Percentiles rank a stretch among this genome's conserved stretches.
Evolutionary conservation across 257 asterid species (phyloP).

Genomic region (Gentiana macrophylla): DNA sequence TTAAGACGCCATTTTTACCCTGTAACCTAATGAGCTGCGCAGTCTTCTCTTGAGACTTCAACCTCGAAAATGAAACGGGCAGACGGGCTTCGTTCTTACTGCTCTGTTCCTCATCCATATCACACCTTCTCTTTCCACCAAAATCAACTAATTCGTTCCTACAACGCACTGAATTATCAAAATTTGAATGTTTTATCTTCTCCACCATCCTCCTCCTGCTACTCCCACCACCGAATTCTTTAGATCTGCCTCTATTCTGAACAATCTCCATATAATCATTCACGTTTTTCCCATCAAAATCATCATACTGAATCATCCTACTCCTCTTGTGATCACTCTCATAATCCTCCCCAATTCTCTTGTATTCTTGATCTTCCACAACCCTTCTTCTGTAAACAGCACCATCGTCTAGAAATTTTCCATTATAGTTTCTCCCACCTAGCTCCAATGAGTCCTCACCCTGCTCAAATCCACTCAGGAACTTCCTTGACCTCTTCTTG

Average conservation of each 20-base stretch:
- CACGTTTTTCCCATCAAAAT: conserved; percentile 41
- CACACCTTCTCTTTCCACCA: conserved; percentile 25
- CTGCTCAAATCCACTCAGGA: conserved; percentile 37
- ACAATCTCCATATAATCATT: conserved; percentile 37
- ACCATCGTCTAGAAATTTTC: conserved; percentile 30
- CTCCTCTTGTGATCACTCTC: conserved; percentile 51
- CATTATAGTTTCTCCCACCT: conserved; percentile 42
- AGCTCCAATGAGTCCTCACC: conserved; percentile 61
- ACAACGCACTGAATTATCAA: conserved; percentile 35
- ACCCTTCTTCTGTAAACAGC: conserved; percentile 36
- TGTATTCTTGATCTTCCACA: conserved; percentile 25
- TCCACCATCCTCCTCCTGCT: conserved; percentile 31
- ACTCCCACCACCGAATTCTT: conserved; percentile 38
- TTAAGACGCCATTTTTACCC: conserved; percentile 93
- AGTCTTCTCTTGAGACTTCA: conserved; percentile 38
- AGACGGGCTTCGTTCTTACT: conserved; percentile 37
- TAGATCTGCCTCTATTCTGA: conserved; percentile 26
- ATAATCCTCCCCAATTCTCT: conserved; percentile 28
- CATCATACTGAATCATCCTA: conserved; percentile 62
- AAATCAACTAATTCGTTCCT: conserved; percentile 33
- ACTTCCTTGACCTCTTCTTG: conserved; percentile 52
- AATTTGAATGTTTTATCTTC: conserved; percentile 40
- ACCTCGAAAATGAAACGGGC: conserved; percentile 45
- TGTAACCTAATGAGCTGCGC: conserved; percentile 75
- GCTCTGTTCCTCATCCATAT: conserved; percentile 35